Evolutionary conservation across 1,284 basidiomycete species (phyloP).

Genomic region (Microbotryum saponariae): DNA sequence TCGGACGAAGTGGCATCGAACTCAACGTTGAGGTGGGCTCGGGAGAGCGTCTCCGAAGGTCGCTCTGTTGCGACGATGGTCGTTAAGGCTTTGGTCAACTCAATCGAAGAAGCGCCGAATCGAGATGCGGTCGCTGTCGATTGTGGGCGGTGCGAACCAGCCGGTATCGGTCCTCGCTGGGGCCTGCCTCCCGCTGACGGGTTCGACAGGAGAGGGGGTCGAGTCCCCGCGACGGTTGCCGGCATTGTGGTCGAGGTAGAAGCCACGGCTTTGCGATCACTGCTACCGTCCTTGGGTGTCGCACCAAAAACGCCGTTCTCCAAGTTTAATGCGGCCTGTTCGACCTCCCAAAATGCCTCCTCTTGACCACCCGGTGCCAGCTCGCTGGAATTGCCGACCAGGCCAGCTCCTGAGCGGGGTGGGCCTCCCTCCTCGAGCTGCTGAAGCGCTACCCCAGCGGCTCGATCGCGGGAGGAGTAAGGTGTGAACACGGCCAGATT

Average conservation of each 20-base stretch:
- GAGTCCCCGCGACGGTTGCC: background rate
- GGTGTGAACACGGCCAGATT: constrained; percentile 29
- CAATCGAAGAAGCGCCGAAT: constrained; percentile 18
- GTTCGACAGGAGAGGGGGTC: background rate
- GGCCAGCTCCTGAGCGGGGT: too few species aligned
- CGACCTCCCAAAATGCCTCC: constrained; percentile 24
- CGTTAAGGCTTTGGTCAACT: constrained; percentile 28
- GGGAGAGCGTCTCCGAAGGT: constrained; percentile 2
- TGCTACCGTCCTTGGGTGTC: background rate
- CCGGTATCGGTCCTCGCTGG: background rate
- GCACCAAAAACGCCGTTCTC: constrained; percentile 30
- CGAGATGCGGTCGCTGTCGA: background rate
- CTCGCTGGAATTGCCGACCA: background rate
- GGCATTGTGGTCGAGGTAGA: background rate
- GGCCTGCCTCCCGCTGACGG: background rate
- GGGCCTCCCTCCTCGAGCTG: background rate
- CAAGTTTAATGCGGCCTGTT: constrained; percentile 26
- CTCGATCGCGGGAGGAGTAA: background rate
- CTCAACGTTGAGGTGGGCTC: constrained; percentile 21
- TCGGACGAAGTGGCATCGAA: constrained; percentile 17
- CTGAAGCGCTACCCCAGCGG: background rate
- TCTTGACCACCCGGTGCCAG: background rate
- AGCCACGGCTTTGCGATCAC: background rate
- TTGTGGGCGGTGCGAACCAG: background rate
- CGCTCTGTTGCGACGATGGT: constrained; percentile 16